Percentiles rank a stretch among this genome's conserved stretches.
These are phyloP conservation scores for Tuber microsphaerosporum DNA, from an alignment of 495 filamentous ascomycete genomes.

Conservation along the genomic window DNA sequence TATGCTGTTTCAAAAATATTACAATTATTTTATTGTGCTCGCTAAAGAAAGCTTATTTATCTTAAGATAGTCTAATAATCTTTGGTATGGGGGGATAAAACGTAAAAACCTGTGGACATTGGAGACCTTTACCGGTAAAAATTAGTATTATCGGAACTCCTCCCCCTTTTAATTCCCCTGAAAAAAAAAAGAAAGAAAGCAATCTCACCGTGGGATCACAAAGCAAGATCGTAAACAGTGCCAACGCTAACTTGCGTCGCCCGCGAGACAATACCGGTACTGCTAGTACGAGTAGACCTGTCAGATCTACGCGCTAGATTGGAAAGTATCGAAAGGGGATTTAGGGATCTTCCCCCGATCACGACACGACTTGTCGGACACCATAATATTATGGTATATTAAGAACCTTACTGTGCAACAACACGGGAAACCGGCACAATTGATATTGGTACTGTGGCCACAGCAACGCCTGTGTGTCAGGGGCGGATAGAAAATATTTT, in stretches of 20 bases:
- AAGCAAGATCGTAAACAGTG: background rate
- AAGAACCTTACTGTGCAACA: background rate
- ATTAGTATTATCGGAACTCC: no score
- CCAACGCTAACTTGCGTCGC: background rate
- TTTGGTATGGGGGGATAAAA: no score
- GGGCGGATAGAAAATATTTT: no score
- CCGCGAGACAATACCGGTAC: background rate
- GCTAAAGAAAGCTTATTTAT: no score
- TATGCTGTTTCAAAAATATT: no score
- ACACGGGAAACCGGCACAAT: background rate
- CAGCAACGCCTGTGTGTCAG: no score
- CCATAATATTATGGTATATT: background rate
- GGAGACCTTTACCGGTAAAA: no score
- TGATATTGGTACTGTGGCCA: background rate
- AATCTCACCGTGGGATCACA: background rate
- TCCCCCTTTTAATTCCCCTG: background rate
- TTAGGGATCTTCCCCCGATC: background rate
- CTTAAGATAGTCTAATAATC: no score
- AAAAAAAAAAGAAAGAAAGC: background rate
- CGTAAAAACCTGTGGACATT: background rate
- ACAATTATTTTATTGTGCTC: no score
- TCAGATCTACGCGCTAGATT: background rate
- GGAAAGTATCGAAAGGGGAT: background rate
- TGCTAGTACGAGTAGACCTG: no score
- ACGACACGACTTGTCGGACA: background rate